Evolutionary conservation across 805 yeast genomes (phyloP), one percentile per base, ranked within the genome.

Genomic region (Wickerhamiella cacticola): DNA sequence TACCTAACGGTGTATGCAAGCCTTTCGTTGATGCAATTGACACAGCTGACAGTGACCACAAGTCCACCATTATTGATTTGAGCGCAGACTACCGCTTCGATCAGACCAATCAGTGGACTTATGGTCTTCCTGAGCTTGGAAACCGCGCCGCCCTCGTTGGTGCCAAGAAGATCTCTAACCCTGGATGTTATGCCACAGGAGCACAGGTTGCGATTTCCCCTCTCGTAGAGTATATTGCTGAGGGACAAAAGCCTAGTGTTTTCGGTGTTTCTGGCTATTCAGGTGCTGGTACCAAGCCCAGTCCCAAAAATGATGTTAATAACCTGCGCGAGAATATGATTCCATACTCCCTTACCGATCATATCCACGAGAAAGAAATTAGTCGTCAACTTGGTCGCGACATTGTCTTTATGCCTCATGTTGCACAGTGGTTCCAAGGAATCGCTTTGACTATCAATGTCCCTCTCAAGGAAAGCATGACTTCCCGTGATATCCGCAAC

Each of bases 361-460:
- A 92, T 66, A 82, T 92, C 51, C 99, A 92, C 64, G 99, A 92
- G 72, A 77, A 80, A 53, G 99, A 92, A 68, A 82, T 94, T 52
- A 83, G 95, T 36, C 61, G 73, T 13, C 88, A 82, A 56, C 70
- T 92, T 52, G 94, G 94, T 2, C 67, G 69, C 38, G 75, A 77
- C 28, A 86, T 92, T 44, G 89, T 95, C 3, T 92, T 92, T 65
- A 78, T 83, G 54, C 98, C 99, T 18, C 99, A 92, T 61, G 99
- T 92, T 51, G 98, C 96, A 2, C 94, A 82, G 64, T 92, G 98
- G 98, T 92, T 92, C 78, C 97, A 94, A 68, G 99, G 99, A 57
- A 92, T 92, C 56, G 74, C 95, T 1, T 83, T 83, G 59, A 89
- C 99, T 18, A 80, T 92, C 48, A 79, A 86, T 36, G 82, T 92